Conservation (phyloP, 176 grass and related monocot genomes). For the Carex littledalei region DNA sequence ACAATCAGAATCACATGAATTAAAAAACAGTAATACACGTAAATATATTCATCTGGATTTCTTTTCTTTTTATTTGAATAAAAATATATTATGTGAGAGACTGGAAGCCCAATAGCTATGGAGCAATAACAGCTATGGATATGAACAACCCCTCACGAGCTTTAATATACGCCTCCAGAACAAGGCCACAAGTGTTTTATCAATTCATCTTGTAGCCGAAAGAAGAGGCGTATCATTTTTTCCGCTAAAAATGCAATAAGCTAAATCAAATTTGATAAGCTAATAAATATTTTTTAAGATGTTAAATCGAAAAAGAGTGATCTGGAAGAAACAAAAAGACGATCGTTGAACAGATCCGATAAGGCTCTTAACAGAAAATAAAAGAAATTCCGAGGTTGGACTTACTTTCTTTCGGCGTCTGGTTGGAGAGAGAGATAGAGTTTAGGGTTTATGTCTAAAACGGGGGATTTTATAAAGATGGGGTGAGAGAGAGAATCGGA, state of each 20-base stretch:
- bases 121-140: constrained; percentile 17
- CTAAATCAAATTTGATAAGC: not conserved
- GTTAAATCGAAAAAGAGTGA: not conserved
- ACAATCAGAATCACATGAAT: too few relatives aligned
- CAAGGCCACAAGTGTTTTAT: constrained; percentile 26
- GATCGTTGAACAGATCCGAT: not conserved
- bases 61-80: not conserved
- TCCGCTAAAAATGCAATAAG: not conserved
- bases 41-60: too few relatives aligned
- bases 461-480: not conserved
- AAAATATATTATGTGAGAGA: not conserved
- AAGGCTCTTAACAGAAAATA: not conserved
- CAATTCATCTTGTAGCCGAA: constrained; percentile 19
- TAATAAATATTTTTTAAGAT: not conserved
- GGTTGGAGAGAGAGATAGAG: too few relatives aligned
- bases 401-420: not conserved
- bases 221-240: constrained; percentile 15
- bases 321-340: not conserved
- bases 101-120: constrained; percentile 3
- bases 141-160: constrained; percentile 20
- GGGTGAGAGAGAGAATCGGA: not conserved
- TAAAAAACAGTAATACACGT: too few relatives aligned
- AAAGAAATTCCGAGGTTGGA: not conserved
- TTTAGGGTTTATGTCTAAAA: not conserved
- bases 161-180: constrained; percentile 29